Percentiles rank a stretch among this genome's conserved stretches.
phyloP scores from a whole-genome alignment of 2,329 filamentous ascomycete genomes.

The Cladosporium sp. region DNA sequence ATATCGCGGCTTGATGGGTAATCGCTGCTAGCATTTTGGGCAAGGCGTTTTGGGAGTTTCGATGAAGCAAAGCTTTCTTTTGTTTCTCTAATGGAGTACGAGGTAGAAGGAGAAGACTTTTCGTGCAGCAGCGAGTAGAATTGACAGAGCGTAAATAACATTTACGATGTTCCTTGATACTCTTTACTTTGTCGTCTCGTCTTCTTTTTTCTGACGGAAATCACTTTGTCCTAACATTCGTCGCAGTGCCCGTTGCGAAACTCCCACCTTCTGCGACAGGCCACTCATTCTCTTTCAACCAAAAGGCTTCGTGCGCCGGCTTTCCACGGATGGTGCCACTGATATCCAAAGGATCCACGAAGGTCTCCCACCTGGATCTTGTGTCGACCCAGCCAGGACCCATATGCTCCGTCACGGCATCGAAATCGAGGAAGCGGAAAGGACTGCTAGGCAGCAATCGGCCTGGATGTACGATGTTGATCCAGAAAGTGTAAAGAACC shows the following conservation, averaged over 20 bases:
- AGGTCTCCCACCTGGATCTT: slow-evolving; percentile 10
- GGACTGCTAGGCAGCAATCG: slow-evolving; percentile 45
- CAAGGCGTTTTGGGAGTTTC: not conserved
- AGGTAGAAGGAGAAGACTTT: not conserved
- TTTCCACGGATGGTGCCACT: slow-evolving; percentile 5
- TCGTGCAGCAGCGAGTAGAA: not conserved
- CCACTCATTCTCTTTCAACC: slow-evolving; percentile 13
- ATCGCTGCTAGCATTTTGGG: slow-evolving; percentile 3
- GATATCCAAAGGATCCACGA: slow-evolving; percentile 14
- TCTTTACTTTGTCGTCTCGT: not conserved
- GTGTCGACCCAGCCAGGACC: slow-evolving; percentile 18
- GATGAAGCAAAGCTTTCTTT: not conserved
- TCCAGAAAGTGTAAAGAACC: slow-evolving; percentile 46
- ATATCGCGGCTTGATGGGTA: not conserved
- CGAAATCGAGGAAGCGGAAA: slow-evolving; percentile 46
- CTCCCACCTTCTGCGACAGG: not conserved
- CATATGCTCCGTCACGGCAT: slow-evolving; percentile 46
- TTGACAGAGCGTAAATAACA: not conserved
- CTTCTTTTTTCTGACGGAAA: not conserved
- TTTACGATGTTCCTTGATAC: not conserved
- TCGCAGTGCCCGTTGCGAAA: slow-evolving; percentile 13
- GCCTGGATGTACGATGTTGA: slow-evolving; percentile 49
- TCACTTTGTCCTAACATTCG: slow-evolving; percentile 2
- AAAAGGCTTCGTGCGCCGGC: slow-evolving; percentile 12
- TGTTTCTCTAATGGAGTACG: not conserved